phyloP scores from a whole-genome alignment of 805 yeast species.

The Clavispora santaluciae region DNA sequence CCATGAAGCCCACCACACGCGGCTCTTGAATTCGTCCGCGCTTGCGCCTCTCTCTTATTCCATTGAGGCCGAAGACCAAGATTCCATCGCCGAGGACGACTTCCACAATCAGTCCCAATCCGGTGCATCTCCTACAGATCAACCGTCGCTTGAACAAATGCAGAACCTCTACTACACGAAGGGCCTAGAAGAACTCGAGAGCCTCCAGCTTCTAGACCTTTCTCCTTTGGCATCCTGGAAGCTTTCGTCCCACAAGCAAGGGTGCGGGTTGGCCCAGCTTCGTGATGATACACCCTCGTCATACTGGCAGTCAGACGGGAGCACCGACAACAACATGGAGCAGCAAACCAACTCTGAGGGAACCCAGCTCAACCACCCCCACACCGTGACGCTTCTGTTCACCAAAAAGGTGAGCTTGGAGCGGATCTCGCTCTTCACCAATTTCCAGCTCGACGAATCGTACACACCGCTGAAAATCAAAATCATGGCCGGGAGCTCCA shows the following conservation, averaged over 20 bases:
- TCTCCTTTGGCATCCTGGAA: constrained; percentile 83
- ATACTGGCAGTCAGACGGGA: constrained; percentile 95
- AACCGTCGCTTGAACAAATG: constrained; percentile 37
- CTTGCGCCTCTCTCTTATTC: constrained; percentile 24
- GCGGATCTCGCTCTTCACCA: constrained; percentile 65
- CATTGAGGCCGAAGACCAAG: constrained; percentile 12
- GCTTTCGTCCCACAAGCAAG: constrained; percentile 69
- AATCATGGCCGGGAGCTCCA: constrained; percentile 66
- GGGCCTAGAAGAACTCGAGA: constrained; percentile 55
- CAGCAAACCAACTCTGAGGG: constrained; percentile 19
- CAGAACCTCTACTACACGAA: constrained; percentile 35
- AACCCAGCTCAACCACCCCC: constrained; percentile 62
- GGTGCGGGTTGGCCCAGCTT: constrained; percentile 65
- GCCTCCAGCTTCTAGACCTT: constrained; percentile 61
- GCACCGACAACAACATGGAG: constrained; percentile 26
- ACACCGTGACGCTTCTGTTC: constrained; percentile 72
- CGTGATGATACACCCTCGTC: constrained; percentile 66
- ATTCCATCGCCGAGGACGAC: constrained; percentile 5
- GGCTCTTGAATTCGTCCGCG: constrained; percentile 3
- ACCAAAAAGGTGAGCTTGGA: constrained; percentile 68
- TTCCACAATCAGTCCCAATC: constrained; percentile 6
- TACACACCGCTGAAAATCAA: constrained; percentile 78
- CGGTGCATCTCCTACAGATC: constrained; percentile 13
- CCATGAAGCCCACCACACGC: constrained; percentile 17
- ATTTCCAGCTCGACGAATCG: constrained; percentile 74